Evolutionary conservation across 2,329 filamentous ascomycete species (phyloP), one percentile per base, ranked within the genome.

Genomic region (Botrytis cinerea): DNA sequence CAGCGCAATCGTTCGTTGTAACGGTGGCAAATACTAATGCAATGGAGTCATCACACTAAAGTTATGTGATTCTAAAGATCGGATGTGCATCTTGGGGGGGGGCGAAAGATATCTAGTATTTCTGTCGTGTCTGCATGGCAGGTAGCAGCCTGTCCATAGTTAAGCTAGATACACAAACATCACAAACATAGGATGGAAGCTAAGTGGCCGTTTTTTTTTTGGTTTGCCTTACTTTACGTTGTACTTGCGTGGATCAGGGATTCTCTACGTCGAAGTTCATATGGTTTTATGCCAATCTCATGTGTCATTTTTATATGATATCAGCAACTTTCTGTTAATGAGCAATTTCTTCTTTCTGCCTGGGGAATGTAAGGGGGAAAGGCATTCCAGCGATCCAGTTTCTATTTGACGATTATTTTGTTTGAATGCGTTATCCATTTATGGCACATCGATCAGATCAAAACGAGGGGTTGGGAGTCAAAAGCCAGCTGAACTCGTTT

Each of bases 51-150:
- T 68, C 71, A 72, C 71, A 72, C 62, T 57, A 68, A 61, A 32
- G 43, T 16, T 68, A 72, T 72, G 71, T 72, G 71, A 45, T 72
- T 67, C 32, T 72, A 22, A 32, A 68, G 28, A 72, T 69, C 66
- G 25, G 38, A 69, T 72, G 40, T 72, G 71, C 62, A 51, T 72
- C 57, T 63, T 35, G 12, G 69, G 59, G 69, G 59, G 32, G 69
- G 69, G 43, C 59, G 35, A 70, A 71, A 45, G 20, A 20, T 43
- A 54, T 72, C n/a, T 32, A n/a, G 61, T 59, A 59, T 40, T 38
- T 46, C 70, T n/a, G 61, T 72, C 46, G 12, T 72, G 71, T 69
- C 68, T 61, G 71, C 66, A 69, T 57, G 38, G 66, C 51, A 67
- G 62, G 48, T 60, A 51, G 68, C 71, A 72, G 51, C 51, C 71